Conservation (phyloP, 2,329 filamentous ascomycete species). For the Dactylonectria estremocensis region DNA sequence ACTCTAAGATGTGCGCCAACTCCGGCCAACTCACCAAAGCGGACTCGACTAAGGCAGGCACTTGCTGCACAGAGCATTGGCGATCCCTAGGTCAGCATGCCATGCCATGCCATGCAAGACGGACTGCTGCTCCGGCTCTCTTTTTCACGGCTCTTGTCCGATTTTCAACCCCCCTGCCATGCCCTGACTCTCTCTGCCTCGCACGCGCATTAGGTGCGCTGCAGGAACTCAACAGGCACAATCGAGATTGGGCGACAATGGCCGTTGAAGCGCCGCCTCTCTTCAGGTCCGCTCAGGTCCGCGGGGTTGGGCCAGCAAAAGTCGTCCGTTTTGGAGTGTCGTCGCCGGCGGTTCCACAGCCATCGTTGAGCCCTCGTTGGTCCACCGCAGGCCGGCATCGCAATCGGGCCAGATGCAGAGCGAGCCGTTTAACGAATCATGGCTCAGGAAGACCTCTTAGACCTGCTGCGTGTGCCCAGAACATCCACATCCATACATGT, state of each 20-base stretch:
- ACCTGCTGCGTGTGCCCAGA: constrained; percentile 38
- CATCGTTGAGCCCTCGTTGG: constrained; percentile 46
- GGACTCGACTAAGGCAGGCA: constrained; percentile 26
- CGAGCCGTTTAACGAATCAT: constrained; percentile 38
- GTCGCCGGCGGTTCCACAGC: constrained; percentile 39
- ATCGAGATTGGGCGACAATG: constrained; percentile 42
- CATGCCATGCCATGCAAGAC: neutral
- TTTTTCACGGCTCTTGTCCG: neutral
- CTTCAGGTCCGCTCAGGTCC: neutral
- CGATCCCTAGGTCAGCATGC: constrained; percentile 19
- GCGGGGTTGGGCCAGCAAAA: neutral
- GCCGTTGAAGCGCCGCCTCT: constrained; percentile 36
- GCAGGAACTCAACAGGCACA: constrained; percentile 47
- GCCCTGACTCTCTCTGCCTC: neutral
- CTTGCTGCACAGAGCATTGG: constrained; percentile 16
- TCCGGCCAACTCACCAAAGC: constrained; percentile 46
- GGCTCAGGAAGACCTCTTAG: constrained; percentile 28
- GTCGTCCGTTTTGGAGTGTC: constrained; percentile 28
- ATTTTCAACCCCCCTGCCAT: neutral
- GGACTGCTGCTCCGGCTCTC: neutral
- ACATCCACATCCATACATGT: constrained; percentile 11
- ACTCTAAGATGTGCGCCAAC: constrained; percentile 34
- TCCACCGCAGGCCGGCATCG: constrained; percentile 37
- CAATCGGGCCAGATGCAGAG: constrained; percentile 41
- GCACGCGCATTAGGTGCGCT: constrained; percentile 30